Evolutionary conservation across 2,329 filamentous ascomycete species (phyloP).

Genomic region (Myrmaecium sp.): DNA sequence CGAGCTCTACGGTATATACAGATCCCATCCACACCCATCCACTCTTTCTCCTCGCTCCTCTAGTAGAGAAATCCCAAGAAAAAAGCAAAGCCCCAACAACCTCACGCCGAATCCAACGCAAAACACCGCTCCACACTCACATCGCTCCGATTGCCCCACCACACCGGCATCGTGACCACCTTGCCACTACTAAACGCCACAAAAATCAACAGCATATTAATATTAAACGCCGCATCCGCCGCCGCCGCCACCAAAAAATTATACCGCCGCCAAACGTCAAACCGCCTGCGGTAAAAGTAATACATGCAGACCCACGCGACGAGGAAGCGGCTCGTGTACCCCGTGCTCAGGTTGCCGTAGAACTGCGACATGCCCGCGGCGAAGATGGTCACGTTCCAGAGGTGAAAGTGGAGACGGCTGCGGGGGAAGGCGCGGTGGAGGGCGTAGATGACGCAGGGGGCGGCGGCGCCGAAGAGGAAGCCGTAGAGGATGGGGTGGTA

Average conservation of each 20-base stretch:
- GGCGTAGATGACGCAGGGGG: slow-evolving; percentile 31
- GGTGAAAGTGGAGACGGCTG: slow-evolving; percentile 33
- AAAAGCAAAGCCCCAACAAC: too few relatives aligned
- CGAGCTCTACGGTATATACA: too few relatives aligned
- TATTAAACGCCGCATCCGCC: slow-evolving; percentile 45
- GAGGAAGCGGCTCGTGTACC: slow-evolving; percentile 37
- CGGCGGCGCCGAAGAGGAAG: slow-evolving; percentile 33
- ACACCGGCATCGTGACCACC: slow-evolving; percentile 41
- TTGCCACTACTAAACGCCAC: slow-evolving; percentile 40
- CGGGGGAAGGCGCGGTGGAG: slow-evolving; percentile 37
- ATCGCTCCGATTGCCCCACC: slow-evolving; percentile 46
- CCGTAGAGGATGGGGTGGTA: slow-evolving; percentile 35
- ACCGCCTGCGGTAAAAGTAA: slow-evolving; percentile 38
- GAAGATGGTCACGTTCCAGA: slow-evolving; percentile 48
- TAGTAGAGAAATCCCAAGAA: too few relatives aligned
- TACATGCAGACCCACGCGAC: slow-evolving; percentile 46
- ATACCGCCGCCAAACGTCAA: slow-evolving; percentile 41
- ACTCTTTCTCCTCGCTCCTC: too few relatives aligned
- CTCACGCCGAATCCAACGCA: slow-evolving; percentile 25
- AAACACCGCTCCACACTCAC: slow-evolving; percentile 42
- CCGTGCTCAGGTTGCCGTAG: slow-evolving; percentile 45
- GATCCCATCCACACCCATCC: too few relatives aligned
- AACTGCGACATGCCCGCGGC: slow-evolving; percentile 38
- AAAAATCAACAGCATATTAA: slow-evolving; percentile 45
- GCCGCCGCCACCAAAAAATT: slow-evolving; percentile 45